Evolutionary conservation across 352 stramenopile species (phyloP), one percentile per base, ranked within the genome.

Genomic region (Pythium chondricola): DNA sequence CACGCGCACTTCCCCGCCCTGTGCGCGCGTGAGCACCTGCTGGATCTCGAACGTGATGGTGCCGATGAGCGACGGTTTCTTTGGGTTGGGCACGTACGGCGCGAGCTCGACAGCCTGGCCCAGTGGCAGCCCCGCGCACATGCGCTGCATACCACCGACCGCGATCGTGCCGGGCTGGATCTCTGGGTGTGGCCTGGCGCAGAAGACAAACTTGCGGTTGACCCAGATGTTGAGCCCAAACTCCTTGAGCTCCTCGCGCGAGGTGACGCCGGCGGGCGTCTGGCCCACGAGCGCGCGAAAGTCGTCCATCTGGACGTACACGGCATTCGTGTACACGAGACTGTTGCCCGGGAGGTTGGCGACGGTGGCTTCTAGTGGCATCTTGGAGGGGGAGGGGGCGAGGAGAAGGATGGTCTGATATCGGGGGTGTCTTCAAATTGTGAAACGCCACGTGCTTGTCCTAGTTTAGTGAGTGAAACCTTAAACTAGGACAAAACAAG

Each of bases 41-140:
- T 90, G 79, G 43, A 93, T 78, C 65, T 93, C 82, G 31, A 93
- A 89, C 2, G 74, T 83, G 56, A 89, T 70, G n/a, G 72, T 80
- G 56, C 66, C 72, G 14, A 91, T 59, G 18, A 88, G 56, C 32
- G 58, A 58, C 22, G 35, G 39, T 37, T 74, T 74, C 24, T 56
- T 40, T 4, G 48, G 61, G 17, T 68, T 61, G 8, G 75, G 74
- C 11, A 81, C 67, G 59, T 88, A 91, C 11, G 78, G 71, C 11
- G 71, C 58, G 25, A 93, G 31, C 44, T 85, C 66, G 45, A 77
- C 86, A 39, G 61, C 49, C 53, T 88, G 77, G 39, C 77, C 72
- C 21, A 88, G 58, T 7, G 82, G 79, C 2, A 93, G 58, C 0
- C 79, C 69, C 9, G 80, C 65, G 52, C 82, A 90, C 67, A 88